Percentiles rank a stretch among this genome's conserved stretches.
phyloP scores from a whole-genome alignment of 768 basidiomycete genomes.

The Russula abietina region DNA sequence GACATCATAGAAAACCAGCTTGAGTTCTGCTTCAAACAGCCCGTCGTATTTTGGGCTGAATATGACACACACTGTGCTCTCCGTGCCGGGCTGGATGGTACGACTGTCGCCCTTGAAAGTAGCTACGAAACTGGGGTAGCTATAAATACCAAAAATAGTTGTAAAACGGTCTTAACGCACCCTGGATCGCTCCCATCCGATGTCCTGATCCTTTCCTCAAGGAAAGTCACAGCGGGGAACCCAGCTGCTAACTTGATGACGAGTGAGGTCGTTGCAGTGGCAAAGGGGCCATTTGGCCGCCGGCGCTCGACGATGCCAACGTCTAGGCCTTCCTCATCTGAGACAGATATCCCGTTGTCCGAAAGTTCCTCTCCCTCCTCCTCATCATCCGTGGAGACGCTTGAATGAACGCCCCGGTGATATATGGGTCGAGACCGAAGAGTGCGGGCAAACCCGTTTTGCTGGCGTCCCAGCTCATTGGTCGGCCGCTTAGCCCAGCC shows the following conservation, averaged over 20 bases:
- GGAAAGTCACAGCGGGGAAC: constrained; percentile 16
- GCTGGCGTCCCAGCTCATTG: not conserved
- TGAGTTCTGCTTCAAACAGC: constrained; percentile 7
- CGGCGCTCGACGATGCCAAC: constrained; percentile 46
- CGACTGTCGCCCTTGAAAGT: constrained; percentile 7
- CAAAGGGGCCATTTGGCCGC: constrained; percentile 27
- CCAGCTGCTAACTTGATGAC: constrained; percentile 20
- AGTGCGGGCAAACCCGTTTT: not conserved
- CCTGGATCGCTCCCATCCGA: constrained; percentile 1
- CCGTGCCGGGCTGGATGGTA: constrained; percentile 8
- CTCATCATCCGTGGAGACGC: constrained; percentile 5
- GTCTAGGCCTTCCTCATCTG: constrained; percentile 36
- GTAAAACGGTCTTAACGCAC: constrained; percentile 1
- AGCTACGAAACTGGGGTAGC: constrained; percentile 3
- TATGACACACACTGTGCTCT: not conserved
- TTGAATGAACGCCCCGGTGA: not conserved
- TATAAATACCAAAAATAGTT: not conserved
- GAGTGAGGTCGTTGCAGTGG: constrained; percentile 4
- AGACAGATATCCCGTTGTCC: constrained; percentile 39
- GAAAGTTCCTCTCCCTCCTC: constrained; percentile 6
- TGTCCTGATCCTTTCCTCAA: constrained; percentile 7
- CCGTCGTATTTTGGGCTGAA: constrained; percentile 18
- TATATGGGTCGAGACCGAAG: not conserved
- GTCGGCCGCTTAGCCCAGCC: not conserved
- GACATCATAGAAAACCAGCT: constrained; percentile 10